Evolutionary conservation across 176 grass and related monocot species (phyloP).

Genomic region (Ananas comosus): DNA sequence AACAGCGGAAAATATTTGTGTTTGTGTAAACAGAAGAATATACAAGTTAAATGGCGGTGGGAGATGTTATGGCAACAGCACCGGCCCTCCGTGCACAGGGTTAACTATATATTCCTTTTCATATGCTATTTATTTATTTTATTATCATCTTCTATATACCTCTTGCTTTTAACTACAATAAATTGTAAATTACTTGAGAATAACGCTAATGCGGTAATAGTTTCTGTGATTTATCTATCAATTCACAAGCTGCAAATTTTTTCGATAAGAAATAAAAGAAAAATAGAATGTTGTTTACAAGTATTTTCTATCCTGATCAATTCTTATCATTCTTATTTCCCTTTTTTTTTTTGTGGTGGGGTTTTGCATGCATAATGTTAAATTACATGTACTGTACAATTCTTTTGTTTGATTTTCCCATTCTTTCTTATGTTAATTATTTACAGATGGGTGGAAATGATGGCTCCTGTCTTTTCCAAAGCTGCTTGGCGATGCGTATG

Average conservation of each 20-base stretch:
- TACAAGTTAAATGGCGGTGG: conserved; percentile 42
- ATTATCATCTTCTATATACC: not conserved
- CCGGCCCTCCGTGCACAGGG: conserved; percentile 69
- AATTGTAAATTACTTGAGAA: too few species aligned
- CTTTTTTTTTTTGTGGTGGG: too few species aligned
- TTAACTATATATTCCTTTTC: not conserved
- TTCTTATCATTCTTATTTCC: too few species aligned
- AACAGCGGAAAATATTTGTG: not conserved
- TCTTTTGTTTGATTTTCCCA: not conserved
- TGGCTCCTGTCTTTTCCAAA: conserved; percentile 83
- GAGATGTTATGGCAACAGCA: conserved; percentile 58
- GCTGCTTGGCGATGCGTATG: conserved; percentile 71
- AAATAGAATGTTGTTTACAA: too few species aligned
- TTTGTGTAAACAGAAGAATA: conserved; percentile 31
- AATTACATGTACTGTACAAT: not conserved
- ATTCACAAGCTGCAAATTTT: too few species aligned
- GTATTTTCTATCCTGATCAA: too few species aligned
- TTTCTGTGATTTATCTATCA: too few species aligned
- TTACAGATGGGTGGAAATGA: conserved; percentile 87
- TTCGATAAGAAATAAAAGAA: too few species aligned
- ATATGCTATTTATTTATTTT: not conserved
- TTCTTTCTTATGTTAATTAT: not conserved
- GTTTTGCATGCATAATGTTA: too few species aligned
- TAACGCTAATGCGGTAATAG: too few species aligned
- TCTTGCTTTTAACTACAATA: too few species aligned